These are phyloP conservation scores for Cyberlindnera mycetangii DNA, from an alignment of 805 yeast genomes.

Conservation along the genomic window DNA sequence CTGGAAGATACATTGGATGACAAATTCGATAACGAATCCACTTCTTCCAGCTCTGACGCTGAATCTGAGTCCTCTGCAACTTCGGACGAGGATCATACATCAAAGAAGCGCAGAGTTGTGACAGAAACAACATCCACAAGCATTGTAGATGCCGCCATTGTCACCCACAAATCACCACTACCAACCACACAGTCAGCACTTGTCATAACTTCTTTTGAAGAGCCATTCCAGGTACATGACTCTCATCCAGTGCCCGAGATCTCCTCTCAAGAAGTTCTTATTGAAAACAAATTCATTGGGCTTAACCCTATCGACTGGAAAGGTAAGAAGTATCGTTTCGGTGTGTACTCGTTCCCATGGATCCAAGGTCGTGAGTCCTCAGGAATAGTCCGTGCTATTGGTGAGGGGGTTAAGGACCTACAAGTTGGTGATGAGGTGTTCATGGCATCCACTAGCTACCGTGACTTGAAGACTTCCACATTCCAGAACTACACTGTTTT, in stretches of 20 bases:
- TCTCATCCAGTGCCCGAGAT: slow-evolving; percentile 25
- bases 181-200: slow-evolving; percentile 21
- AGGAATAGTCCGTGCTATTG: slow-evolving; percentile 37
- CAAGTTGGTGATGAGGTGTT: slow-evolving; percentile 38
- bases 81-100: background rate
- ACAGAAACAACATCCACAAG: background rate
- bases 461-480: slow-evolving; percentile 45
- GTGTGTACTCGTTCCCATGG: slow-evolving; percentile 48
- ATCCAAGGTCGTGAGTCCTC: slow-evolving; percentile 47
- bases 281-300: slow-evolving; percentile 37
- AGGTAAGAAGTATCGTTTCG: slow-evolving; percentile 43
- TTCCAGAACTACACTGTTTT: slow-evolving; percentile 45
- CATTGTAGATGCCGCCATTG: no score
- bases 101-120: slow-evolving; percentile 7
- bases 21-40: slow-evolving; percentile 16
- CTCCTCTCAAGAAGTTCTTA: slow-evolving; percentile 29
- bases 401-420: slow-evolving; percentile 32
- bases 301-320: slow-evolving; percentile 51
- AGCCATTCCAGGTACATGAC: slow-evolving; percentile 22
- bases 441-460: slow-evolving; percentile 44
- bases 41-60: slow-evolving; percentile 14
- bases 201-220: slow-evolving; percentile 28
- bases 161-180: slow-evolving; percentile 5
- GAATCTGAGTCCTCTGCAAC: slow-evolving; percentile 5
- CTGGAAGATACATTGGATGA: slow-evolving; percentile 19